Evolutionary conservation across 1,284 basidiomycete species (phyloP).

Genomic region (Ceratobasidium sp.): DNA sequence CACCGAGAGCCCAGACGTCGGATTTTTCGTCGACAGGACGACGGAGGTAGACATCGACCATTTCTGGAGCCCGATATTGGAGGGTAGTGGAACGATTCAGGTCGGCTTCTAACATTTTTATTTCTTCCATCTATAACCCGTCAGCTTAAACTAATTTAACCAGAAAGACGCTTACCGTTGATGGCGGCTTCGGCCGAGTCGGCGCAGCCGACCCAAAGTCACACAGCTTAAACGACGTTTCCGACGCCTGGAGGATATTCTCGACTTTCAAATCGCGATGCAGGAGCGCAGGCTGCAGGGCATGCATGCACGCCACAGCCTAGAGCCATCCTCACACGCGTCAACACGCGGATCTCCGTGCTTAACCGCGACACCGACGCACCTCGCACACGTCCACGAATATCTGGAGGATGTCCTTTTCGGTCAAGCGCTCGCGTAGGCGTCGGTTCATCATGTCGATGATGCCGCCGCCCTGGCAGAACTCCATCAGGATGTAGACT

Average conservation of each 20-base stretch:
- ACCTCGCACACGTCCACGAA: conserved; percentile 93
- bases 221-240: conserved; percentile 91
- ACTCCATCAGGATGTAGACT: conserved; percentile 99
- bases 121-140: conserved; percentile 68
- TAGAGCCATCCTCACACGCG: conserved; percentile 45
- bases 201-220: conserved; percentile 96
- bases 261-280: conserved; percentile 99
- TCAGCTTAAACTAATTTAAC: neutral
- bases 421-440: conserved; percentile 90
- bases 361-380: conserved; percentile 52
- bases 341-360: neutral
- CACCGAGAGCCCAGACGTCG: conserved; percentile 70
- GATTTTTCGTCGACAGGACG: conserved; percentile 91
- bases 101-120: conserved; percentile 88
- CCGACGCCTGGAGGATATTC: conserved; percentile 89
- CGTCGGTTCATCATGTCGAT: conserved; percentile 99
- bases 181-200: conserved; percentile 73
- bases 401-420: conserved; percentile 96
- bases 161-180: conserved; percentile 55
- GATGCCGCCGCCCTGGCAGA: conserved; percentile 92
- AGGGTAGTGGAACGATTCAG: conserved; percentile 94
- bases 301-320: conserved; percentile 95
- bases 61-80: conserved; percentile 97
- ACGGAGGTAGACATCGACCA: conserved; percentile 91
- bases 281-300: conserved; percentile 86